Conservation (phyloP, 1,139 yeast genomes). For the Scheffersomyces cryptocercus region DNA sequence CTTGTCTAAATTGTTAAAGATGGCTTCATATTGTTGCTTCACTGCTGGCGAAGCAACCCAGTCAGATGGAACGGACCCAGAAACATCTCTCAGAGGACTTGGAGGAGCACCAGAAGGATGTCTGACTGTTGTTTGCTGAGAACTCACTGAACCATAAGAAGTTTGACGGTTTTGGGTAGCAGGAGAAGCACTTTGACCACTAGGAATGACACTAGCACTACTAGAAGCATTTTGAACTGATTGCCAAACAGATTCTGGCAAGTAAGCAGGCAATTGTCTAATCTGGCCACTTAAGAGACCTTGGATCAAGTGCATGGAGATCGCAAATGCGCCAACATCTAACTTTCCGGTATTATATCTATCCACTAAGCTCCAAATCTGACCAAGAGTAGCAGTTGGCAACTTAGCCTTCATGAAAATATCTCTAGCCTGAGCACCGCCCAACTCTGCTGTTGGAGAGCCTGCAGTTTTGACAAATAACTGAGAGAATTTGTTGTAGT, state of each 20-base stretch:
- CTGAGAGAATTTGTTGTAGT: slow-evolving; percentile 69
- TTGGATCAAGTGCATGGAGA: slow-evolving; percentile 96
- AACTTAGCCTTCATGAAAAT: slow-evolving; percentile 87
- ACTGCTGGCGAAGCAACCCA: slow-evolving; percentile 74
- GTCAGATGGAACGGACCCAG: slow-evolving; percentile 29
- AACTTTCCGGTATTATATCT: slow-evolving; percentile 71
- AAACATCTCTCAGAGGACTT: slow-evolving; percentile 11
- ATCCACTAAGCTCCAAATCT: slow-evolving; percentile 88
- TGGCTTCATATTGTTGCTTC: slow-evolving; percentile 73
- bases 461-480: slow-evolving; percentile 79
- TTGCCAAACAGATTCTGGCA: slow-evolving; percentile 72
- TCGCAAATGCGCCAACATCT: slow-evolving; percentile 70
- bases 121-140: slow-evolving; percentile 48
- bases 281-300: slow-evolving; percentile 69
- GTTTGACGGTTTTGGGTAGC: slow-evolving; percentile 31
- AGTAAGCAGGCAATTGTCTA: slow-evolving; percentile 63
- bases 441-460: slow-evolving; percentile 42
- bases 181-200: slow-evolving; percentile 9
- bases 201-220: neutral
- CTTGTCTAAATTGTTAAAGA: slow-evolving; percentile 78
- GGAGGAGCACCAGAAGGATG: slow-evolving; percentile 22
- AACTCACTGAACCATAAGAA: slow-evolving; percentile 49
- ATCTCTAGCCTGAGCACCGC: slow-evolving; percentile 77
- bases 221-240: slow-evolving; percentile 29
- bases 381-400: slow-evolving; percentile 73